phyloP scores from a whole-genome alignment of 2,329 filamentous ascomycete species.

The Ophiostoma pallidulum region DNA sequence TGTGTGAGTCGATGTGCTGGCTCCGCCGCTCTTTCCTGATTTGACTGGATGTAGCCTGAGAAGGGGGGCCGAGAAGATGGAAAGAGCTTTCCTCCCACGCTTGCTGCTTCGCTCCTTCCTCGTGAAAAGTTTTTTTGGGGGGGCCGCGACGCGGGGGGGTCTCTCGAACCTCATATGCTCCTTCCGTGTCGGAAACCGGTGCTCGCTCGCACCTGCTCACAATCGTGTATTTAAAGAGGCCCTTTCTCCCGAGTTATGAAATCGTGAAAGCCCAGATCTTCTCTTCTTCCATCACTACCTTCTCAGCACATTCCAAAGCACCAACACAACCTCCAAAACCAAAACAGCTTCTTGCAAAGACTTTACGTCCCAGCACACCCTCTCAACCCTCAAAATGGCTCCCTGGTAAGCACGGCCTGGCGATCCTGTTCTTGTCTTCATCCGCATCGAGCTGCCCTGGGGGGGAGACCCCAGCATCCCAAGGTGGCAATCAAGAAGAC shows the following conservation, averaged over 20 bases:
- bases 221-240: slow-evolving; percentile 2
- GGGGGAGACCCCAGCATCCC: no score
- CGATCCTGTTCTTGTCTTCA: not conserved
- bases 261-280: no score
- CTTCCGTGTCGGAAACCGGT: no score
- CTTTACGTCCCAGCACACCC: no score
- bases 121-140: not conserved
- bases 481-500: no score
- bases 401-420: slow-evolving; percentile 12
- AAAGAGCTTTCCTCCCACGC: no score
- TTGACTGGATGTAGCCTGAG: no score
- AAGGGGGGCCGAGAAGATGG: no score
- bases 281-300: slow-evolving; percentile 3
- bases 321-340: not conserved
- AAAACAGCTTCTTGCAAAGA: not conserved
- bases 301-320: not conserved
- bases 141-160: not conserved
- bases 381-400: slow-evolving; percentile 13
- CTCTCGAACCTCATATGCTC: not conserved
- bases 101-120: no score
- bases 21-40: no score
- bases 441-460: not conserved
- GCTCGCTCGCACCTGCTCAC: no score
- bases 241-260: not conserved
- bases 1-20: no score